phyloP scores from a whole-genome alignment of 1,139 yeast species.

The Torulaspora pretoriensis region DNA sequence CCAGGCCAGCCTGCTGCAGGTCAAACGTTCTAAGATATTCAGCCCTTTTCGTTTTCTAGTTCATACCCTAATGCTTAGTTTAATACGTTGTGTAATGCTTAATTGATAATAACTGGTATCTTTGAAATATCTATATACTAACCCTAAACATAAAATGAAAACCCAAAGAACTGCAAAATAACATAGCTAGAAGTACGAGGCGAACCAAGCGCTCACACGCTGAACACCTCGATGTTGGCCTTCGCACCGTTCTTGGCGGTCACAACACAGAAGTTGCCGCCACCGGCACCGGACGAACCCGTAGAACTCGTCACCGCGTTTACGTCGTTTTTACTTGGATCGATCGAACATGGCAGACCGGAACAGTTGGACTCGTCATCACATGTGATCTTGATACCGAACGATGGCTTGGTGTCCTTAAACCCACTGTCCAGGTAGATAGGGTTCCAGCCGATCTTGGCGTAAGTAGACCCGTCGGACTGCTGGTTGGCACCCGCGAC shows the following conservation, averaged over 20 bases:
- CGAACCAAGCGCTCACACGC: constrained; percentile 4
- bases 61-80: background rate
- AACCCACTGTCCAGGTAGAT: constrained; percentile 65
- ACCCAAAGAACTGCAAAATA: background rate
- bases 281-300: constrained; percentile 50
- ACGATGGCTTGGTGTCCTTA: constrained; percentile 52
- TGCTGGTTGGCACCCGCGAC: constrained; percentile 89
- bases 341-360: constrained; percentile 76
- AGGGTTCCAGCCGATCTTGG: constrained; percentile 90
- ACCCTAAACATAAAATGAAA: background rate
- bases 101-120: constrained; percentile 1
- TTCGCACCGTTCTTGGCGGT: constrained; percentile 62
- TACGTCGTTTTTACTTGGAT: constrained; percentile 58
- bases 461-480: constrained; percentile 59
- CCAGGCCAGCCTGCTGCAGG: background rate
- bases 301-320: constrained; percentile 47
- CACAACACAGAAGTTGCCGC: constrained; percentile 76
- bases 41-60: background rate
- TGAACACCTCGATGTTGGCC: constrained; percentile 71
- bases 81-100: constrained; percentile 5
- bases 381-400: constrained; percentile 72
- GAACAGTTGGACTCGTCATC: constrained; percentile 61
- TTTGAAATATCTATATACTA: constrained; percentile 5
- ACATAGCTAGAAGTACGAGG: background rate
- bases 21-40: background rate